phyloP scores from a whole-genome alignment of 495 filamentous ascomycete genomes.

The Penicillium arizonense region DNA sequence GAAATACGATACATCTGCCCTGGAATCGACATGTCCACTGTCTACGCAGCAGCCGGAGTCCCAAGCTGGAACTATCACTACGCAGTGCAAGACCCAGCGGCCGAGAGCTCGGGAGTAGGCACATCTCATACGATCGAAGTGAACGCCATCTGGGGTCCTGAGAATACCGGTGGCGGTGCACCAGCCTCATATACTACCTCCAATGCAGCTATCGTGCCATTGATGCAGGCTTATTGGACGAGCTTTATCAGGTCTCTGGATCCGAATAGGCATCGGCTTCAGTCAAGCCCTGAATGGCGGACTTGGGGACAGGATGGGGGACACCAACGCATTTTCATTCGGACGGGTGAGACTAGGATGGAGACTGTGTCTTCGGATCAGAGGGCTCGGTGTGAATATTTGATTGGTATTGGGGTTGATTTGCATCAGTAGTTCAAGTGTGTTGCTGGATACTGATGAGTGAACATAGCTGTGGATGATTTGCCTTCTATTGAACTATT shows the following conservation, averaged over 20 bases:
- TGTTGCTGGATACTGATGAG: neutral
- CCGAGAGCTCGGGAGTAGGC: slow-evolving; percentile 52
- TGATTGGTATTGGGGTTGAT: slow-evolving; percentile 49
- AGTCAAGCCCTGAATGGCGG: slow-evolving; percentile 48
- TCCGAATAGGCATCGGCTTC: slow-evolving; percentile 54
- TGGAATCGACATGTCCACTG: slow-evolving; percentile 52
- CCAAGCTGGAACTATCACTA: slow-evolving; percentile 64
- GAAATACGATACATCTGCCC: slow-evolving; percentile 77
- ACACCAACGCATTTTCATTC: slow-evolving; percentile 50
- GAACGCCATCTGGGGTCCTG: slow-evolving; percentile 58
- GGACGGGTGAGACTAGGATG: slow-evolving; percentile 57
- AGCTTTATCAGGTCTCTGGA: slow-evolving; percentile 65
- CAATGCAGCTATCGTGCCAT: slow-evolving; percentile 51
- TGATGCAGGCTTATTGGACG: slow-evolving; percentile 67
- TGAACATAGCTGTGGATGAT: too few relatives aligned
- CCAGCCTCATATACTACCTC: slow-evolving; percentile 54
- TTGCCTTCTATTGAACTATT: too few relatives aligned
- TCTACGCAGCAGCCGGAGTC: slow-evolving; percentile 35
- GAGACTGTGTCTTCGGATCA: slow-evolving; percentile 51
- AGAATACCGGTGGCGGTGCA: slow-evolving; percentile 35
- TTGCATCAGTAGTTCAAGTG: slow-evolving; percentile 42
- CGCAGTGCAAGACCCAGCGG: slow-evolving; percentile 55
- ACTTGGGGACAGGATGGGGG: slow-evolving; percentile 33
- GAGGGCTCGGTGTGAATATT: slow-evolving; percentile 50
- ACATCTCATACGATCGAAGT: slow-evolving; percentile 62